Percentiles rank a stretch among this genome's conserved stretches.
phyloP scores from a whole-genome alignment of 495 filamentous ascomycete species.

The Oleoguttula mirabilis region DNA sequence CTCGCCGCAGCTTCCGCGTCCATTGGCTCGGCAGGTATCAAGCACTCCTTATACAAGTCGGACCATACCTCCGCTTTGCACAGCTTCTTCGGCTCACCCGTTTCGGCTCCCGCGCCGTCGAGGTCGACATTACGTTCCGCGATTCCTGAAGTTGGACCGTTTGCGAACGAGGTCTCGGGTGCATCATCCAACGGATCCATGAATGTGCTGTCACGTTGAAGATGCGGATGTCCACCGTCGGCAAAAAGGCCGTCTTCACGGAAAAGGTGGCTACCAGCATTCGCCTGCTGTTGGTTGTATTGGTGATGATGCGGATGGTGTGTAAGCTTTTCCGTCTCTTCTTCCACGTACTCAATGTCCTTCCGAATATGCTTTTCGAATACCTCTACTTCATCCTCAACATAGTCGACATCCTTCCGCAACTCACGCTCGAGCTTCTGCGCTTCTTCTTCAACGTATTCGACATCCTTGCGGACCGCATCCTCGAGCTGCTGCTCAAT shows the following conservation, averaged over 20 bases:
- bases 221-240: too few relatives aligned
- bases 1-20: neutral
- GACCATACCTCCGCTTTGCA: slow-evolving; percentile 13
- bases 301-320: slow-evolving; percentile 1
- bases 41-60: slow-evolving; percentile 12
- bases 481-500: slow-evolving; percentile 11
- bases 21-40: neutral
- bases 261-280: too few relatives aligned
- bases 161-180: too few relatives aligned
- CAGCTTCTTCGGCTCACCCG: neutral
- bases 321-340: slow-evolving; percentile 9
- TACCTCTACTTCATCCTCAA: too few relatives aligned
- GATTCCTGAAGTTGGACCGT: too few relatives aligned
- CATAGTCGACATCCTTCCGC: too few relatives aligned
- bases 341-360: slow-evolving; percentile 3
- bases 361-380: too few relatives aligned
- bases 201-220: too few relatives aligned
- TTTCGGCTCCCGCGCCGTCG: neutral
- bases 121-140: too few relatives aligned
- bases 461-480: neutral
- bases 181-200: too few relatives aligned
- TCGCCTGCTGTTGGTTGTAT: neutral
- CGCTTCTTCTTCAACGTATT: slow-evolving; percentile 6
- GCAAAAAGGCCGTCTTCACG: too few relatives aligned
- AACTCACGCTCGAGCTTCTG: neutral